Percentiles rank a stretch among this genome's conserved stretches.
Evolutionary conservation across 768 basidiomycete species (phyloP).

Genomic region (Russula olivacea): DNA sequence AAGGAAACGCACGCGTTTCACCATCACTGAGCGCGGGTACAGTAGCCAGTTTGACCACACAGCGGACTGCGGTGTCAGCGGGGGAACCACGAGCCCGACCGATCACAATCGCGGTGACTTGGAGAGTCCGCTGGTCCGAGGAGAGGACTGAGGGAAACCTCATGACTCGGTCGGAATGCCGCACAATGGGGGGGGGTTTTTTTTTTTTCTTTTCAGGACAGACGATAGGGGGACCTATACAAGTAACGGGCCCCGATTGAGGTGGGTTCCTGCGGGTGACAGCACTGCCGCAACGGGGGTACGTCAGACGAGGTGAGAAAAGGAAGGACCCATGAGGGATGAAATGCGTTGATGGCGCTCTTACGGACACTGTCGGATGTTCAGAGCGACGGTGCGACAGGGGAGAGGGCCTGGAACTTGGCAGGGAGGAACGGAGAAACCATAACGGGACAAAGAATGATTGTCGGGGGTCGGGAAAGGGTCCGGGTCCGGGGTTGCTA

Average conservation of each 20-base stretch:
- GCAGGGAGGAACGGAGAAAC: slow-evolving; percentile 13
- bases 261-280: slow-evolving; percentile 15
- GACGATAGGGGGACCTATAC: slow-evolving; percentile 1
- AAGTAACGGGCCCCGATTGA: slow-evolving; percentile 15
- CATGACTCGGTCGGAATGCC: slow-evolving; percentile 9
- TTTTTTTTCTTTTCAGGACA: not conserved
- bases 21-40: slow-evolving; percentile 6
- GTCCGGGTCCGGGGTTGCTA: slow-evolving; percentile 22
- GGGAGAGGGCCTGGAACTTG: slow-evolving; percentile 18
- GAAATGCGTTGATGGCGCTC: slow-evolving; percentile 11
- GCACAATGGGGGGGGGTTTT: not conserved
- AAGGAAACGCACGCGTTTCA: slow-evolving; percentile 24
- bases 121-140: slow-evolving; percentile 5
- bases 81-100: slow-evolving; percentile 8
- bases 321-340: slow-evolving; percentile 5
- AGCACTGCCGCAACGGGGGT: slow-evolving; percentile 17
- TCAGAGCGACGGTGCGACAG: not conserved
- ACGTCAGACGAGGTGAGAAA: slow-evolving; percentile 13
- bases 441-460: slow-evolving; percentile 21
- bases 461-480: slow-evolving; percentile 18
- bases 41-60: not conserved
- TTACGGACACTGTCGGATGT: slow-evolving; percentile 8
- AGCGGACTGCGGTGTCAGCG: slow-evolving; percentile 11
- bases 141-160: not conserved
- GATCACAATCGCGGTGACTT: slow-evolving; percentile 12